Conservation (phyloP, 2,329 filamentous ascomycete genomes). For the Sclerotinia subarctica region DNA sequence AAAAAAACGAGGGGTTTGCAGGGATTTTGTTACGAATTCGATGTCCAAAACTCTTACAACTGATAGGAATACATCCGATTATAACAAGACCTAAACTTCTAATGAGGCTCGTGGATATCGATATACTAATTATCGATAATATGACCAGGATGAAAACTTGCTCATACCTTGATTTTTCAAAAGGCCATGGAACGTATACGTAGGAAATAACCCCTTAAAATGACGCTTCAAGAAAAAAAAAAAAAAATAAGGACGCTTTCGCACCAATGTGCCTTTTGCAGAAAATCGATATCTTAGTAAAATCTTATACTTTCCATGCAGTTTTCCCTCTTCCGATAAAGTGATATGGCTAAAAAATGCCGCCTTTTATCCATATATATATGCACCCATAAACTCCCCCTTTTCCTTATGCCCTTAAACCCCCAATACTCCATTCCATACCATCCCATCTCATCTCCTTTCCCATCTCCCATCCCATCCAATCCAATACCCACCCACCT, state of each 20-base stretch:
- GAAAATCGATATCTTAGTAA: background rate
- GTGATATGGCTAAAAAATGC: background rate
- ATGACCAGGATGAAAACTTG: background rate
- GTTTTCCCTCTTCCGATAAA: background rate
- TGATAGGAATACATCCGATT: no score
- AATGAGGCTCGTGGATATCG: no score
- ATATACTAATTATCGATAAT: background rate
- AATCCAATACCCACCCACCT: background rate
- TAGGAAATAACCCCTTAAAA: background rate
- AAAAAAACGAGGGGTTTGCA: no score
- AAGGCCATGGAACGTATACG: no score
- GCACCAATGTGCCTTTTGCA: background rate
- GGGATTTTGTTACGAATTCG: no score
- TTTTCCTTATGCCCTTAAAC: background rate
- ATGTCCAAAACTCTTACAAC: no score
- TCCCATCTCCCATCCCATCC: background rate
- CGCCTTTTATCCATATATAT: background rate
- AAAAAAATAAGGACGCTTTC: no score
- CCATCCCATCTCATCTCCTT: background rate
- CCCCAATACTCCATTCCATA: background rate
- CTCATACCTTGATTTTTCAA: background rate
- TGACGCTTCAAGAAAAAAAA: no score
- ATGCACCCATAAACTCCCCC: background rate
- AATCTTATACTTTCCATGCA: background rate
- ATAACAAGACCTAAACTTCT: no score